Percentiles rank a stretch among this genome's conserved stretches.
These are phyloP conservation scores for Epichloe gansuensis DNA, from an alignment of 2,329 filamentous ascomycete genomes.

Conservation along the genomic window DNA sequence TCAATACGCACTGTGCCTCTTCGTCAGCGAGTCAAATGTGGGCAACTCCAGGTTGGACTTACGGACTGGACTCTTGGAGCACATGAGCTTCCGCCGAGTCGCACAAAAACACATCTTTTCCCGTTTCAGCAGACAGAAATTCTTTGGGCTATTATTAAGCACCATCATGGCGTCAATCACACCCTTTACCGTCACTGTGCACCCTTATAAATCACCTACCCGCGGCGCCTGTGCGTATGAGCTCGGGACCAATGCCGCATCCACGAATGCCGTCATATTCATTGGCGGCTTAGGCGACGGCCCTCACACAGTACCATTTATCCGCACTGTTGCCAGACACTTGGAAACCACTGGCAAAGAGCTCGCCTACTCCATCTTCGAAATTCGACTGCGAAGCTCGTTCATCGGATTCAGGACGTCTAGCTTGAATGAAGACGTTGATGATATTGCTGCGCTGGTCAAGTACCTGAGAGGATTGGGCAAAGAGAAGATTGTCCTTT, in stretches of 20 bases:
- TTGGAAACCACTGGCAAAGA: constrained; percentile 24
- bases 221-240: constrained; percentile 35
- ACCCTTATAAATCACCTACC: constrained; percentile 31
- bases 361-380: constrained; percentile 41
- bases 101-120: not conserved
- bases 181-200: constrained; percentile 32
- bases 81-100: not conserved
- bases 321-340: constrained; percentile 31
- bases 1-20: not conserved
- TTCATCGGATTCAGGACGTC: constrained; percentile 40
- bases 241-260: constrained; percentile 22
- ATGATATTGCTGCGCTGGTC: constrained; percentile 40
- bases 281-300: constrained; percentile 61
- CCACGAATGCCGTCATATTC: constrained; percentile 52
- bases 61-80: not conserved
- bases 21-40: not conserved
- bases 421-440: constrained; percentile 38
- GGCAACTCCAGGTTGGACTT: not conserved
- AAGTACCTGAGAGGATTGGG: constrained; percentile 40
- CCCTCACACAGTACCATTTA: constrained; percentile 51
- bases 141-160: not conserved
- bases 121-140: not conserved
- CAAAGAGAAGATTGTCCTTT: constrained; percentile 40
- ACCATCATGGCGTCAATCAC: constrained; percentile 15
- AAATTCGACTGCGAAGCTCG: constrained; percentile 42